A percentile compares a stretch with the other conserved stretches of the same genome.
Conservation (phyloP, 2,329 filamentous ascomycete genomes). For the Neospermospora avenae region DNA sequence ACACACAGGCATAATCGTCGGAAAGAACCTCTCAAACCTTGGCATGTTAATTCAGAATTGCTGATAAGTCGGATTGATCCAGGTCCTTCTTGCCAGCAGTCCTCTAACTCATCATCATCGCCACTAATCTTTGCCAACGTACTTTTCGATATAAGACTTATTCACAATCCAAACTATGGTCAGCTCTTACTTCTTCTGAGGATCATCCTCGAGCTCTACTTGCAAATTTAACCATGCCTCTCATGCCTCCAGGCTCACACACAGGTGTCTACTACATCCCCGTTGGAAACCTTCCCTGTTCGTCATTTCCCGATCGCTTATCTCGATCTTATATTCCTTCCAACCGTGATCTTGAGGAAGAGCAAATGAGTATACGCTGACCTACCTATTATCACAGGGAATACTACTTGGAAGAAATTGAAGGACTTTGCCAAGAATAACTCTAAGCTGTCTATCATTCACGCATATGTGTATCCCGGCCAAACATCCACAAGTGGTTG, state of each 20-base stretch:
- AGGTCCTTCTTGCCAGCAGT: background rate
- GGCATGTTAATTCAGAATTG: background rate
- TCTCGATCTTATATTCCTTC: too few relatives aligned
- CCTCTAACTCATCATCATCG: background rate
- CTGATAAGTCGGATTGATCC: background rate
- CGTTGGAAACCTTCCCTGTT: constrained; percentile 21
- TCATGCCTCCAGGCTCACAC: constrained; percentile 15
- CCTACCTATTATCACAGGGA: background rate
- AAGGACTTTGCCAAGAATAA: constrained; percentile 29
- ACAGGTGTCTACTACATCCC: constrained; percentile 25
- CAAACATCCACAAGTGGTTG: constrained; percentile 20
- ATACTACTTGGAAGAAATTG: constrained; percentile 27
- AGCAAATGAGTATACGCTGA: too few relatives aligned
- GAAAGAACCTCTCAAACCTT: background rate
- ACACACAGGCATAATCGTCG: background rate
- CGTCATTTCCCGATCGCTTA: too few relatives aligned
- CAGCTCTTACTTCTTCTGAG: background rate
- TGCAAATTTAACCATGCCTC: constrained; percentile 6
- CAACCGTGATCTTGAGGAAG: too few relatives aligned
- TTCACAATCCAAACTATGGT: background rate
- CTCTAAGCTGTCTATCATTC: constrained; percentile 23
- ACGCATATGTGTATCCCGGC: constrained; percentile 27
- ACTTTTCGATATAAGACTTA: background rate
- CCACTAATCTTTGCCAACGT: too few relatives aligned
- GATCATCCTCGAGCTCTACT: background rate